A percentile compares a stretch with the other conserved stretches of the same genome.
Evolutionary conservation across 1,284 basidiomycete species (phyloP).

Genomic region (Leccinum subrobustum): DNA sequence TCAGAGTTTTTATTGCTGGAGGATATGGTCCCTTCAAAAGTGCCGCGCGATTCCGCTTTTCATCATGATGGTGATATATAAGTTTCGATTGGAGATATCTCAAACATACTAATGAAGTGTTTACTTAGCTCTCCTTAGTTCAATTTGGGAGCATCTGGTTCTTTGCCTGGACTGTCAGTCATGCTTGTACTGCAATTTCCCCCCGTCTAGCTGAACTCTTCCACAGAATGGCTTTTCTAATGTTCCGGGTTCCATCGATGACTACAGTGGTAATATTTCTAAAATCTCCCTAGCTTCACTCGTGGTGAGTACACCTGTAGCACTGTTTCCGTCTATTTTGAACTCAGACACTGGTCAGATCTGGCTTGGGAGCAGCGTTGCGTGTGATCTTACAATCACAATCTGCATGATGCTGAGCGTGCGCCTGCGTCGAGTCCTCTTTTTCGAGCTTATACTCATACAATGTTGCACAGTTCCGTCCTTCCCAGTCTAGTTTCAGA

Average conservation of each 20-base stretch:
- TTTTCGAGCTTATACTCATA: no score
- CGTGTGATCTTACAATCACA: no score
- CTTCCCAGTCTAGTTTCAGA: neutral
- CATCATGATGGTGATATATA: neutral
- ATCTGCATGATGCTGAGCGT: no score
- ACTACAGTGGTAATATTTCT: no score
- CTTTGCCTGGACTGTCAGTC: accelerated
- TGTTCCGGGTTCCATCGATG: no score
- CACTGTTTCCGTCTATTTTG: no score
- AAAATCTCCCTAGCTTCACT: no score
- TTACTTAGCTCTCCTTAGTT: neutral
- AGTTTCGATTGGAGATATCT: neutral
- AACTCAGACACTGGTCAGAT: no score
- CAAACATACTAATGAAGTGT: neutral
- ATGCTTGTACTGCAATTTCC: accelerated
- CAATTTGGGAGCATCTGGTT: neutral
- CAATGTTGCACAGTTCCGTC: neutral
- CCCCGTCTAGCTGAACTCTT: neutral
- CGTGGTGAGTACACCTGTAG: no score
- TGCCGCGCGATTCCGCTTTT: neutral
- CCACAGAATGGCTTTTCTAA: no score
- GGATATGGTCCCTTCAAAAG: neutral
- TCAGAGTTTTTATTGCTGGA: neutral
- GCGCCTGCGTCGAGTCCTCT: no score
- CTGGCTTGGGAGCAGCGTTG: no score